Evolutionary conservation across 2,329 filamentous ascomycete species (phyloP).

Genomic region (Penicillium freii): DNA sequence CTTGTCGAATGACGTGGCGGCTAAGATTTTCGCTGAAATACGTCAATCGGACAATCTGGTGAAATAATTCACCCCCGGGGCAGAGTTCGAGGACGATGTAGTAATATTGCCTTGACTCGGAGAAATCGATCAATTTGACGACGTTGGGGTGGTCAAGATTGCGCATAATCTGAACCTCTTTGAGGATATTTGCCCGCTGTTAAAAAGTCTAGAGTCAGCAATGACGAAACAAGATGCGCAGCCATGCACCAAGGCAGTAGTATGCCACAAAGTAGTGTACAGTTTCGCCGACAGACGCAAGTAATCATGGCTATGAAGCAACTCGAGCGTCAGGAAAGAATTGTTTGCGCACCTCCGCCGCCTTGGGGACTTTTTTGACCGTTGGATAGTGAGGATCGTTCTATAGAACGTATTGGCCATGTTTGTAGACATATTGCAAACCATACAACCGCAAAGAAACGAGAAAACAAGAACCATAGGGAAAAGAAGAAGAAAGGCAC

Average conservation of each 20-base stretch:
- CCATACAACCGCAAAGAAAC: constrained; percentile 19
- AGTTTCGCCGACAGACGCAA: background rate
- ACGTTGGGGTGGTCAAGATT: constrained; percentile 96
- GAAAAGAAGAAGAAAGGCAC: constrained; percentile 33
- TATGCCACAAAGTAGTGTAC: background rate
- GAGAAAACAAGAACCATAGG: constrained; percentile 25
- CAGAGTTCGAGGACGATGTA: constrained; percentile 96
- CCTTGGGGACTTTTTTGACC: constrained; percentile 91
- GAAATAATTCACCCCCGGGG: constrained; percentile 93
- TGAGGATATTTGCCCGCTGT: constrained; percentile 93
- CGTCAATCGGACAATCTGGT: constrained; percentile 95
- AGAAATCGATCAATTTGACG: constrained; percentile 88
- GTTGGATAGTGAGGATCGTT: constrained; percentile 90
- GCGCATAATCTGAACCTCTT: constrained; percentile 98
- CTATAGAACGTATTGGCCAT: constrained; percentile 62
- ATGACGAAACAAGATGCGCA: constrained; percentile 2
- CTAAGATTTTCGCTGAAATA: constrained; percentile 97
- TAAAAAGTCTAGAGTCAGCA: constrained; percentile 29
- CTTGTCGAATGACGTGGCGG: constrained; percentile 89
- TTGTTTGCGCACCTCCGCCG: constrained; percentile 81
- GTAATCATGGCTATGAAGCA: constrained; percentile 10
- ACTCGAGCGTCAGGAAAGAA: constrained; percentile 32
- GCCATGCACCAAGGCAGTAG: constrained; percentile 18
- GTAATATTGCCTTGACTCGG: constrained; percentile 91
- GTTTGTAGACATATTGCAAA: constrained; percentile 30